Evolutionary conservation across 192 early-diverging fungal species (phyloP).

Genomic region (Funneliformis mosseae): DNA sequence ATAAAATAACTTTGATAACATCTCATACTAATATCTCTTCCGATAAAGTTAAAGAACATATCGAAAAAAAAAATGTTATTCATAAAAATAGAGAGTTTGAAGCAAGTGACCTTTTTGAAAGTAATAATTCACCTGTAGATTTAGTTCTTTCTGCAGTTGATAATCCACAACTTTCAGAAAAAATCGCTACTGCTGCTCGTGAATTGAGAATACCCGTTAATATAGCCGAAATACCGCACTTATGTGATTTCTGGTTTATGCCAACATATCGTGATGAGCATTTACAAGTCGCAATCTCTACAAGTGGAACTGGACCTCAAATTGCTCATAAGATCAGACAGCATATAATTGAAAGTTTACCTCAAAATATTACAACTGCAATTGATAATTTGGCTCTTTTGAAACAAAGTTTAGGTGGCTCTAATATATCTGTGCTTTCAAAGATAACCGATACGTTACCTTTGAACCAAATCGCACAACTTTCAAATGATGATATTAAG

Average conservation of each 20-base stretch:
- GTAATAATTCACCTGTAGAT: constrained; percentile 42
- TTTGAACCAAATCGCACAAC: constrained; percentile 45
- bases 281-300: constrained; percentile 79
- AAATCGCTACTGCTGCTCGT: constrained; percentile 47
- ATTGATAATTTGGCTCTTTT: constrained; percentile 60
- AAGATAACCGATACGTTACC: constrained; percentile 64
- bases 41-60: constrained; percentile 52
- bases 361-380: constrained; percentile 60
- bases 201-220: constrained; percentile 68
- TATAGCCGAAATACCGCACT: constrained; percentile 68
- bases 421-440: constrained; percentile 58
- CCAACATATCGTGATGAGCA: constrained; percentile 68
- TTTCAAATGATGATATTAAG: constrained; percentile 48
- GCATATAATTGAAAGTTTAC: constrained; percentile 62
- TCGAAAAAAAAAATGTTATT: constrained; percentile 44
- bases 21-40: constrained; percentile 40
- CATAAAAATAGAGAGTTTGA: constrained; percentile 50
- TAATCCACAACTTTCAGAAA: constrained; percentile 30
- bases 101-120: constrained; percentile 38
- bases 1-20: constrained; percentile 61
- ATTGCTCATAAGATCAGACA: constrained; percentile 63
- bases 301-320: constrained; percentile 72
- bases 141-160: constrained; percentile 50
- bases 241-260: constrained; percentile 85
- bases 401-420: constrained; percentile 43